Evolutionary conservation across 257 asterid genomes (phyloP), one percentile per base, ranked within the genome.

Genomic region (Petunia secreta): DNA sequence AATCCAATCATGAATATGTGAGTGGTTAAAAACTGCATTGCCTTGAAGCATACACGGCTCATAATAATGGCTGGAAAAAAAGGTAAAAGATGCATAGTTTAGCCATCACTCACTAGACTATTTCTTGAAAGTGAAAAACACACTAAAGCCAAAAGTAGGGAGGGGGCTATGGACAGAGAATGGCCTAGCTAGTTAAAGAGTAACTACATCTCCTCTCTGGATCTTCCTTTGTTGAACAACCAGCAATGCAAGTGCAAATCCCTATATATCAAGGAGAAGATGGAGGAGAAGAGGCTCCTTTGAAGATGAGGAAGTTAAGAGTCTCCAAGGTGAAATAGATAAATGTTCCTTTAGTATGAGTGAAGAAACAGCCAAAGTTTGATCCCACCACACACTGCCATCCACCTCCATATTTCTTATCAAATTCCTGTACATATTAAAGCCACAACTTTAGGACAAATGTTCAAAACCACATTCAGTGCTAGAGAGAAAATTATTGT

Each of bases 371-470:
- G 34, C 98, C 97, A 76, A 94, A 94, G 89, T 94, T 91, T 50
- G 97, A 89, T 69, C 98, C 98, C 87, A 93, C 98, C 84, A 94
- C 98, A 79, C 98, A 93, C 86, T 91, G 98, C 98, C 98, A 93
- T 34, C 98, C 98, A 84, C 73, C 81, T 75, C 95, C 98, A 86
- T 94, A 93, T 84, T 68, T 88, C 52, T 50, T 87, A 83, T 94
- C 98, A 85, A 94, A 92, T 75, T 94, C 97, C 98, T 91, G 95
- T 86, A 36, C 77, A 54, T 75, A 38, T 39, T 8, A 52, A 52
- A 4, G 14, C 9, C 15, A 52, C 9, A 52, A 52, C 15, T 4
- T 52, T 15, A 52, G 5, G 57, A 50, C 2, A 59, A 59, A 25
- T 25, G 25, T 25, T 25, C 25, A 25, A 25, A 25, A 25, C 25